A percentile compares a stretch with the other conserved stretches of the same genome.
phyloP scores from a whole-genome alignment of 306 rosid species.

The Vicia faba region DNA sequence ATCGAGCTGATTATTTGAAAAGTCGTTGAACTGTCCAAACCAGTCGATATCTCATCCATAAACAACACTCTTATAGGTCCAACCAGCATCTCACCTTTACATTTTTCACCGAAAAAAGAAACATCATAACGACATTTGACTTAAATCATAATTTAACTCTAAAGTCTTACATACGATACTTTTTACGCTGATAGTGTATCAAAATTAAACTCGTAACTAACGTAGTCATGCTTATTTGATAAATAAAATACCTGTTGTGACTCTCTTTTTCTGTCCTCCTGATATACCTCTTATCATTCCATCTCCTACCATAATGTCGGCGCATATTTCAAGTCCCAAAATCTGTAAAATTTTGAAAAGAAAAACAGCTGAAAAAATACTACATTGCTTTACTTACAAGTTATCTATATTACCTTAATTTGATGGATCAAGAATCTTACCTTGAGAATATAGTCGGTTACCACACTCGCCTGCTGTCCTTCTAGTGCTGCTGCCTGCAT shows the following conservation, averaged over 20 bases:
- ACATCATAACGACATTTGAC: background rate
- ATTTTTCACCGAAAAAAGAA: conserved; percentile 30
- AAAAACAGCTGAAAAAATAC: conserved; percentile 3
- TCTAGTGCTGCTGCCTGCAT: conserved; percentile 81
- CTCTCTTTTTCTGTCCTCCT: conserved; percentile 87
- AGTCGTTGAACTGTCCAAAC: conserved; percentile 88
- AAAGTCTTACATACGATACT: background rate
- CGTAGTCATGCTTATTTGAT: background rate
- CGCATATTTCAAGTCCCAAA: conserved; percentile 78
- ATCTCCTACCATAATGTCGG: conserved; percentile 72
- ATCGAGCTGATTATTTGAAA: conserved; percentile 77
- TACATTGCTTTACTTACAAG: background rate
- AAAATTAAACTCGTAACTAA: background rate
- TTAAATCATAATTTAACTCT: too few species aligned
- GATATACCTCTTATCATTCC: conserved; percentile 89
- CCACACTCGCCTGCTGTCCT: conserved; percentile 67
- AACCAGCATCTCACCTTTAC: conserved; percentile 84
- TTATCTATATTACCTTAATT: background rate
- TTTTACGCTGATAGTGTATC: background rate
- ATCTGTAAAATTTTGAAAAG: conserved; percentile 50
- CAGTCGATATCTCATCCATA: conserved; percentile 80
- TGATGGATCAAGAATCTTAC: conserved; percentile 38
- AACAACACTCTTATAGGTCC: conserved; percentile 83
- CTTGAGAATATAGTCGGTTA: conserved; percentile 80
- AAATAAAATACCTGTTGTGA: conserved; percentile 69